A percentile compares a stretch with the other conserved stretches of the same genome.
phyloP scores from a whole-genome alignment of 768 basidiomycete species.

The Kwoniella sp. region DNA sequence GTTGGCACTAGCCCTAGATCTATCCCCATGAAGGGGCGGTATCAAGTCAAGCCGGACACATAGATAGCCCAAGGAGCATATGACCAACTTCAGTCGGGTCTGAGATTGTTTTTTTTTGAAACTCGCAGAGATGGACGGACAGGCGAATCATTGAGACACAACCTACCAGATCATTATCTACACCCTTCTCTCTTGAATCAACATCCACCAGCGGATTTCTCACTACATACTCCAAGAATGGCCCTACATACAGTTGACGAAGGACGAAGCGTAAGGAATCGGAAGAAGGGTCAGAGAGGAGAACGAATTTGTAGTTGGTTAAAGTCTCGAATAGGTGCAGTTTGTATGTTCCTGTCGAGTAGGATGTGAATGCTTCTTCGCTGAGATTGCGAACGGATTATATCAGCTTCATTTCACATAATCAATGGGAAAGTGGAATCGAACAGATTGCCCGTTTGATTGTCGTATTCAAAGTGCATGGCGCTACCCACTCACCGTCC shows the following conservation, averaged over 20 bases:
- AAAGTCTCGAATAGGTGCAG: constrained; percentile 88
- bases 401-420: not conserved
- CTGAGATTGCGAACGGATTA: constrained; percentile 57
- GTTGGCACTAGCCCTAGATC: too few relatives aligned
- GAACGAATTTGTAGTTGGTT: constrained; percentile 92
- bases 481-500: constrained; percentile 64
- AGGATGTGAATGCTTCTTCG: constrained; percentile 87
- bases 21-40: too few relatives aligned
- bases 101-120: too few relatives aligned
- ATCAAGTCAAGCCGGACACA: not conserved
- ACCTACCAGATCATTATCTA: constrained; percentile 79
- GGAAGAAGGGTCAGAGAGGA: constrained; percentile 81
- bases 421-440: too few relatives aligned
- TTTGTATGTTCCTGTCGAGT: constrained; percentile 88
- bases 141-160: not conserved
- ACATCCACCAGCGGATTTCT: constrained; percentile 83
- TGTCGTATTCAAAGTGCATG: too few relatives aligned
- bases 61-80: too few relatives aligned
- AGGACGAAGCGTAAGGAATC: constrained; percentile 81
- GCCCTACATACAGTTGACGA: constrained; percentile 87
- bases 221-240: constrained; percentile 90
- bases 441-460: too few relatives aligned
- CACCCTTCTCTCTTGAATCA: constrained; percentile 78
- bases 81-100: too few relatives aligned
- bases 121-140: too few relatives aligned